Evolutionary conservation across 257 asterid species (phyloP).

Genomic region (Solanum arcanum): DNA sequence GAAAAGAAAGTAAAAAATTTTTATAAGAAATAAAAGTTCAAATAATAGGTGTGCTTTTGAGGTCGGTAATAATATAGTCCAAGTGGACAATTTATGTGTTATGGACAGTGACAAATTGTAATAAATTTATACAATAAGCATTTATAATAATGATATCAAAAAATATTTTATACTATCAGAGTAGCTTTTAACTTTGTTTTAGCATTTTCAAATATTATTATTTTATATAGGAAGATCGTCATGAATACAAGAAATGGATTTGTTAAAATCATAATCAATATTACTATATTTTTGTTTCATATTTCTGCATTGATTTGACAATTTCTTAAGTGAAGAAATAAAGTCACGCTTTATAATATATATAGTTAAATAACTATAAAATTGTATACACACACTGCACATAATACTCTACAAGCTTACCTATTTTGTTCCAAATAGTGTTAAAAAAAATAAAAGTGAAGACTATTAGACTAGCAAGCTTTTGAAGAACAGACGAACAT

Average conservation of each 20-base stretch:
- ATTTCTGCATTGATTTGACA: background rate
- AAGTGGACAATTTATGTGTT: background rate
- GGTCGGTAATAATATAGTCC: background rate
- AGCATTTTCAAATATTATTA: background rate
- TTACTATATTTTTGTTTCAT: background rate
- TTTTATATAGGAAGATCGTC: background rate
- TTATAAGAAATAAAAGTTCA: background rate
- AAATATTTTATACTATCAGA: background rate
- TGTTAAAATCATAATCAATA: background rate
- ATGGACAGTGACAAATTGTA: background rate
- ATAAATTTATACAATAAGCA: background rate
- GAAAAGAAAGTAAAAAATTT: fast-evolving
- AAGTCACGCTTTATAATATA: background rate
- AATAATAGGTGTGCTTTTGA: background rate
- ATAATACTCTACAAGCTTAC: background rate
- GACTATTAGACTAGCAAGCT: background rate
- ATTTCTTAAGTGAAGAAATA: background rate
- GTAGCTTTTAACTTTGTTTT: background rate
- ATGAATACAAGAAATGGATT: background rate
- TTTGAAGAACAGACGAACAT: background rate
- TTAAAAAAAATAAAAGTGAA: background rate
- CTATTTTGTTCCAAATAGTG: background rate
- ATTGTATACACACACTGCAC: background rate
- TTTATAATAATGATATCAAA: background rate
- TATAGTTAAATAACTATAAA: background rate